These are phyloP conservation scores for Cubamyces sp. DNA, from an alignment of 768 basidiomycete genomes.

Conservation along the genomic window DNA sequence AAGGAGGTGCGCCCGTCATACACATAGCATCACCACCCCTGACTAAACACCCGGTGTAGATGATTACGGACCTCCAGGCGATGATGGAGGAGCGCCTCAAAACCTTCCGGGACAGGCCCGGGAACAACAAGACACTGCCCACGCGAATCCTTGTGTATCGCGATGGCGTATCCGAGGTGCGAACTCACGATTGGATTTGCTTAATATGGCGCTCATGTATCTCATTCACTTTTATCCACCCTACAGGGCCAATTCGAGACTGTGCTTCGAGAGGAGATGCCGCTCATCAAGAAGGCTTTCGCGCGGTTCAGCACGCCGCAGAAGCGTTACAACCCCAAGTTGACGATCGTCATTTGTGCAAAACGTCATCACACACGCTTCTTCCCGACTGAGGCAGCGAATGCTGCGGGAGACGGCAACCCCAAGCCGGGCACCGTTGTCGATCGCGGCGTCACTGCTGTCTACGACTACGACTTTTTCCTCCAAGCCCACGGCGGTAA, in stretches of 20 bases:
- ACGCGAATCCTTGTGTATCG: slow-evolving; percentile 56
- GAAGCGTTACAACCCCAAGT: slow-evolving; percentile 46
- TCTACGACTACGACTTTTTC: slow-evolving; percentile 61
- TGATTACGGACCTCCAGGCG: slow-evolving; percentile 50
- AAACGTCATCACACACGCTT: slow-evolving; percentile 64
- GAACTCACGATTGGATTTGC: not conserved
- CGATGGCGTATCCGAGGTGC: slow-evolving; percentile 82
- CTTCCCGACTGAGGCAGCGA: slow-evolving; percentile 49
- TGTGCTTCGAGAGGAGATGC: slow-evolving; percentile 49
- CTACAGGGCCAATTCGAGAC: slow-evolving; percentile 51
- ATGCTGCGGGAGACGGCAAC: slow-evolving; percentile 51
- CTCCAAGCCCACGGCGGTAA: slow-evolving; percentile 42
- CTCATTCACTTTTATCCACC: not conserved
- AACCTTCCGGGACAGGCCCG: slow-evolving; percentile 43
- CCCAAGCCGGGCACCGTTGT: slow-evolving; percentile 58
- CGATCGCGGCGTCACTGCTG: slow-evolving; percentile 55
- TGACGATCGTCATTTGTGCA: slow-evolving; percentile 59
- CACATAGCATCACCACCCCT: not conserved
- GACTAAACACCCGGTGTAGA: slow-evolving; percentile 31
- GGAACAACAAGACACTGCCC: slow-evolving; percentile 44
- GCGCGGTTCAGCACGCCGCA: slow-evolving; percentile 41
- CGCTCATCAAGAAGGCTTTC: slow-evolving; percentile 49
- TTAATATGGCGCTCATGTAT: not conserved
- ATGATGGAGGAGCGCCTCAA: slow-evolving; percentile 55
- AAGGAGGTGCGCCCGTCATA: slow-evolving; percentile 62